Evolutionary conservation across 768 basidiomycete genomes (phyloP).

Genomic region (Leccinum subtestaceum): DNA sequence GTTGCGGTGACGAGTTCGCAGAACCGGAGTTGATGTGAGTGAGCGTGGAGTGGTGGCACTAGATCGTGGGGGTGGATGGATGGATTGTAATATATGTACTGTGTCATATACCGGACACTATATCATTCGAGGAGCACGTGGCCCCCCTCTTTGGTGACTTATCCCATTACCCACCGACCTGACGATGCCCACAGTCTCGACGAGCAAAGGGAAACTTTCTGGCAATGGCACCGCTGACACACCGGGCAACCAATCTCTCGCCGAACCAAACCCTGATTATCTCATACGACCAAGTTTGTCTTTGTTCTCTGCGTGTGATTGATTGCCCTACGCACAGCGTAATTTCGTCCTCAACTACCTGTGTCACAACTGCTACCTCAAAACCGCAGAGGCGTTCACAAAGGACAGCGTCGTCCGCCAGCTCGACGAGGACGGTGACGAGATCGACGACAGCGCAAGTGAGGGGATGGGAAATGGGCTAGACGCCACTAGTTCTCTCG

Average conservation of each 20-base stretch:
- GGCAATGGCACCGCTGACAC: constrained; percentile 2
- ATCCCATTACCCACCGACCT: background rate
- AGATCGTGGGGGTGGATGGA: background rate
- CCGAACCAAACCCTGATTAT: constrained; percentile 41
- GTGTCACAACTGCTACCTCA: constrained; percentile 68
- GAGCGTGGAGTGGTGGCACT: background rate
- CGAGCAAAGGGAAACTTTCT: constrained; percentile 19
- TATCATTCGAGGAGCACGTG: constrained; percentile 14
- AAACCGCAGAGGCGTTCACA: constrained; percentile 66
- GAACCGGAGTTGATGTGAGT: constrained; percentile 36
- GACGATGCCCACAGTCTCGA: constrained; percentile 18
- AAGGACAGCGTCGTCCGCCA: constrained; percentile 60
- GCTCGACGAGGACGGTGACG: constrained; percentile 70
- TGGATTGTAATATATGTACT: constrained; percentile 1
- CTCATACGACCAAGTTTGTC: constrained; percentile 35
- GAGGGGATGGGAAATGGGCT: constrained; percentile 9
- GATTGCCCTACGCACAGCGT: constrained; percentile 41
- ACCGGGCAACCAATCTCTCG: constrained; percentile 24
- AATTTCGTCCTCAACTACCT: constrained; percentile 75
- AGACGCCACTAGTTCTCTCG: constrained; percentile 9
- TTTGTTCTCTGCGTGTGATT: background rate
- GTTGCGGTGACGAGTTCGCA: constrained; percentile 30
- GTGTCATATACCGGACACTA: background rate
- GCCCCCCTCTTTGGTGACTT: background rate
- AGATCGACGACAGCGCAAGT: constrained; percentile 36